Base-by-base conservation (phyloP, 257 asterid species). In the Nicotiana knightiana region DNA sequence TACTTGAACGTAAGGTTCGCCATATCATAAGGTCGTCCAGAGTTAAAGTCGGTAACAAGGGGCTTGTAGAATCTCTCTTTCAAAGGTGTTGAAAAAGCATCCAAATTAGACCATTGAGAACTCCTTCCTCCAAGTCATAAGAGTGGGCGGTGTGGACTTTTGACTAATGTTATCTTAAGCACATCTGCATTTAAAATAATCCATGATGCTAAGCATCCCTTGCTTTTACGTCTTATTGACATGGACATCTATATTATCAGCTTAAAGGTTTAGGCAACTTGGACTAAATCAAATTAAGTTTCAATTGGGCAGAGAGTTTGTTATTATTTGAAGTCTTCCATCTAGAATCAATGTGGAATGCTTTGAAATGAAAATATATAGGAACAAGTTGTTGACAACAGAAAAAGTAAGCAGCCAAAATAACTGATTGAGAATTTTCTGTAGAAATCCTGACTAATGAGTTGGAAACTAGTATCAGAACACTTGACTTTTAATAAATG, bases 121-220 rank as follows among this genome's bases (percentile, higher is more conserved):
- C 79, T 73, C 51, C 26, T 73, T 51, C 51, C 12, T 48, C 2
- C 79, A 15, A 73, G 79, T 73, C 63, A 24, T 73, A 26, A 28
- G 26, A 51, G 39, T 73, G 63, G 79, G 79, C 79, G 79, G 79
- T 51, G 79, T 73, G 62, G 43, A 73, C 79, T 26, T 73, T 73
- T 73, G 79, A 73, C 79, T 46, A 71, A n/a, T 46, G 13, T 71
- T 21, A 71, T 71, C 78, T 26, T 51, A 73, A 48, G 15, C 63
- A 26, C 62, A 48, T 13, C 53, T 73, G 16, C 61, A 24, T 18
- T 73, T 24, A 13, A 48, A 46, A 13, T 24, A 73, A 48, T 24
- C 61, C 43, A 48, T 24, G 5, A 46, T 71, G 39, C 79, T 71
- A 46, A 46, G 12, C 33, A 43, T 24, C 11, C 53, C 15, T 71